Evolutionary conservation across 306 rosid species (phyloP), one percentile per base, ranked within the genome.

Genomic region (Leucaena leucocephala): DNA sequence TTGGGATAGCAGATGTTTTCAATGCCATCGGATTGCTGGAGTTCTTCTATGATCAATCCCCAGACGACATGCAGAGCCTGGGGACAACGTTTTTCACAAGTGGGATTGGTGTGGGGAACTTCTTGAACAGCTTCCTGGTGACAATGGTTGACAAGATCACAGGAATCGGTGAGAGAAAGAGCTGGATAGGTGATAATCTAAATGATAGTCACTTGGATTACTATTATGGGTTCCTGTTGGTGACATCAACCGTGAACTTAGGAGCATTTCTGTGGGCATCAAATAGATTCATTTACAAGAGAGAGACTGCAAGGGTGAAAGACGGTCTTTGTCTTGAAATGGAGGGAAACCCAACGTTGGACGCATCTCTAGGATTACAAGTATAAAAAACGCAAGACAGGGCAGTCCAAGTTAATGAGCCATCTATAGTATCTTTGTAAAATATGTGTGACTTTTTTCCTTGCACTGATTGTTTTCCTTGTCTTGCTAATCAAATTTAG

Each of bases 11-110:
- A 0, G 97, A 92, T 82, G 92, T 97, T 7, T 95, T 92, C 74
- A 54, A 88, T 9, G 97, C 91, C 76, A 91, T 92, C 68, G 97
- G 97, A 6, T 91, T 88, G 81, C 71, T 95, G 13, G 98, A 95
- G 54, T 95, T 95, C 74, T 95, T 95, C 86, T 92, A 95, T 43
- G 98, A 95, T 45, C 98, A 95, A 67, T 94, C 97, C 35, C 98
- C 97, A 0, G 97, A 90, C 73, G 85, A 81, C n/a, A 92, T 92
- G 97, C 92, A 92, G 77, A 92, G 97, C 38, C 90, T 92, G 50
- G 97, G 98, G 57, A 92, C 97, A 59, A 92, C 97, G 0, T 92
- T 85, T 57, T 62, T 89, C 82, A 89, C 84, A 55, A 94, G 97
- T 57, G 91, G 92, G 8, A 77, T 91, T 4, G 98, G 96, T 71